Base-by-base conservation (phyloP, 1,139 yeast species). In the Saccharomyces hybrid region DNA sequence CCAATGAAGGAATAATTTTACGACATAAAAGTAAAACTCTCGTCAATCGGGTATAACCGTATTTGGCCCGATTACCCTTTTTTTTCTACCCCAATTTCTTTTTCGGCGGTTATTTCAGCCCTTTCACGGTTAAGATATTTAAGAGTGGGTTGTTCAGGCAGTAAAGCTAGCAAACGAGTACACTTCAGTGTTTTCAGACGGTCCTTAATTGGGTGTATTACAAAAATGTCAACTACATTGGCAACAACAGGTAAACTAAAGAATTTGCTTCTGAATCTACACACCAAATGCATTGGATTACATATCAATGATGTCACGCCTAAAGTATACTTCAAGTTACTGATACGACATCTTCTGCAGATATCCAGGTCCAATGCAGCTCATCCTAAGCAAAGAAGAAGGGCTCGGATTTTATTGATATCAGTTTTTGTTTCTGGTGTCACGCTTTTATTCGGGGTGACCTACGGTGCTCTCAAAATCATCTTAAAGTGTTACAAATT, bases 371-470 rank as follows among this genome's bases (percentile, higher is more conserved):
- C 63, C 5, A 60, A 67, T 2, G 52, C 55, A 6, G 53, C 58
- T 3, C 55, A 57, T 28, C 60, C 61, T n/a, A 53, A 55, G 26
- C 56, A 60, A 44, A 59, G 59, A 50, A 60, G 62, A 51, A 57
- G 68, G 44, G 67, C 68, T 14, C 64, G 60, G 50, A 53, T 62
- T 6, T 53, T 67, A 9, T 46, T 66, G 16, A 42, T 60, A 5
- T 56, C 59, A 3, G 46, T 60, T 47, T 57, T 55, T n/a, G 42
- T 57, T 5, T 51, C 60, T 1, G 53, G 54, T 8, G 47, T 53
- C 6, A 54, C 56, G 7, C 54, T 54, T 5, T 54, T 50, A 5
- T 55, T 55, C 11, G 55, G 58, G 6, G 54, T 52, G 1, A 46
- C 53, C 1, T 56, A 54, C 42, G 55, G 53, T 11, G 49, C 44